Evolutionary conservation across 768 basidiomycete genomes (phyloP), one percentile per base, ranked within the genome.

Genomic region (Podaxis sp.): DNA sequence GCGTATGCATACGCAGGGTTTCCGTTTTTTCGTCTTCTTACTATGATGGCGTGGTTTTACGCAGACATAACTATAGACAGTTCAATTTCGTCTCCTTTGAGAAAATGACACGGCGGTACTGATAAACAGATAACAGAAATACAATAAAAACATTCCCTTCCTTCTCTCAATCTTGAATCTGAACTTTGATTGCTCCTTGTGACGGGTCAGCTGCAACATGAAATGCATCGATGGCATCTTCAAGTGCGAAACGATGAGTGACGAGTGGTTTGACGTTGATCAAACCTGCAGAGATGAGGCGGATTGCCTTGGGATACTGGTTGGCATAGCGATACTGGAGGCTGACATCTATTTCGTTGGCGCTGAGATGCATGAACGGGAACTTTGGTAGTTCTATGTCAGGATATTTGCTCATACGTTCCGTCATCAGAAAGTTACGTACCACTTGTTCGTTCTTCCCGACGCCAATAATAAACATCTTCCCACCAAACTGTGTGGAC

Each of bases 271-370:
- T 86, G 61, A 93, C 74, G 65, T 90, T 78, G 55, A 88, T 82
- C 21, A 95, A 73, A 28, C 85, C 82, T 21, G 87, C 85, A 42
- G 88, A 86, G n/a, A 95, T 81, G 7, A 95, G 84, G 3, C 87
- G 82, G 61, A 95, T 84, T 2, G 93, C 93, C 67, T 89, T 91
- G 9, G 91, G 91, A 73, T 93, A 95, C 70, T 87, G 85, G 66
- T 85, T 87, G 25, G 83, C 82, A 63, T 88, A 88, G 25, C 87
- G 83, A 68, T 86, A 88, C 70, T 85, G 86, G 72, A 88, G 86
- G 61, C 78, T 78, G 58, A 88, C 77, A 63, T 88, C 87, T 52
- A 88, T 85, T 69, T 88, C 87, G 61, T 87, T 87, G 32, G 83
- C 85, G 63, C 83, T 85, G 40, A 88, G 76, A 65, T 87, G 83